Percentiles rank a stretch among this genome's conserved stretches.
Conservation (phyloP, 139 green algal genomes). For the Asterochloris erici region DNA sequence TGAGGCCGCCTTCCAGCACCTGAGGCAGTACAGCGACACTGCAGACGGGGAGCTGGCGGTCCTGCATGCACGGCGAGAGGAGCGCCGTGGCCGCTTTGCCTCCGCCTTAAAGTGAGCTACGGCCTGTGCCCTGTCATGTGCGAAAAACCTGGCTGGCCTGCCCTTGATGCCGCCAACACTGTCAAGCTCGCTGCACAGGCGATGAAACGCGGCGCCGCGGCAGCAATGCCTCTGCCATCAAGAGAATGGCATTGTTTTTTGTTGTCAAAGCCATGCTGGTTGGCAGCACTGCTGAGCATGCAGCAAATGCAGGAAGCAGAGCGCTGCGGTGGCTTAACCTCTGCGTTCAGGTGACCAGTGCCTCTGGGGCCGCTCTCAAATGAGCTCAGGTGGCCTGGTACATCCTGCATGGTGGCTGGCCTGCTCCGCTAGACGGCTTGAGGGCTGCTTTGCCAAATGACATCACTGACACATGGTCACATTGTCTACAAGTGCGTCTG, state of each 20-base stretch:
- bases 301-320: no score
- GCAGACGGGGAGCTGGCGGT: conserved; percentile 42
- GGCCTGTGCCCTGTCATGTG: not conserved
- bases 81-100: conserved; percentile 32
- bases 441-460: no score
- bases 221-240: no score
- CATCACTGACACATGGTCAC: no score
- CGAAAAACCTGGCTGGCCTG: not conserved
- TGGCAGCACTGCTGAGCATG: not conserved
- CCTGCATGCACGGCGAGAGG: conserved; percentile 61
- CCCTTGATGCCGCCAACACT: not conserved
- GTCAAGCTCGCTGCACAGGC: not conserved
- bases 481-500: no score
- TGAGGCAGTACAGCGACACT: conserved; percentile 70
- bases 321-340: no score
- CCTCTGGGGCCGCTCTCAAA: no score
- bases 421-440: no score
- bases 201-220: not conserved
- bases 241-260: no score
- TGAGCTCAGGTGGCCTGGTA: no score
- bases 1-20: conserved; percentile 30
- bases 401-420: no score
- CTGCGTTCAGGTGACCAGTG: no score
- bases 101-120: conserved; percentile 24
- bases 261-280: not conserved